Conservation (phyloP, 164 flowering plant genomes). For the Tinospora cordifolia region DNA sequence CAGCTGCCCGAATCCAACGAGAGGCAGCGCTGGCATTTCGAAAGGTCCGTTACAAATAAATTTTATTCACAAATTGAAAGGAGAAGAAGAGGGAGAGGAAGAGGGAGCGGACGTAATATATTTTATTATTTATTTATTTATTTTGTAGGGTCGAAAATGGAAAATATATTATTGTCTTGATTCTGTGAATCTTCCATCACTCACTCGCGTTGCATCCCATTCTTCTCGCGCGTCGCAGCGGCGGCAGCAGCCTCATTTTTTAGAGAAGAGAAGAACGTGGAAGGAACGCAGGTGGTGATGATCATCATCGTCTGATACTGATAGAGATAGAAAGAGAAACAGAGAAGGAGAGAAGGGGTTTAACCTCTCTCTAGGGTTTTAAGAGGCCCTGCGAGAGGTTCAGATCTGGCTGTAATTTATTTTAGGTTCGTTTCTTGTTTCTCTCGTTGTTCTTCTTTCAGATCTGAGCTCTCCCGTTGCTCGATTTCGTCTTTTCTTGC, state of each 20-base stretch:
- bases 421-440: neutral
- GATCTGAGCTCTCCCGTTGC: neutral
- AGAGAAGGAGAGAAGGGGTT: neutral
- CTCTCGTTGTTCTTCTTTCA: neutral
- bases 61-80: too few relatives aligned
- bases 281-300: neutral
- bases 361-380: neutral
- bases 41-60: neutral
- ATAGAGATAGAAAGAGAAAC: neutral
- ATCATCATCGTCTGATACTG: neutral
- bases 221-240: neutral
- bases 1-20: slow-evolving; percentile 1
- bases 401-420: neutral
- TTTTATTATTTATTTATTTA: neutral
- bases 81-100: too few relatives aligned
- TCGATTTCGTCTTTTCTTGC: neutral
- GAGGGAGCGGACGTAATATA: too few relatives aligned
- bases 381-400: neutral
- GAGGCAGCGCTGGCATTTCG: neutral
- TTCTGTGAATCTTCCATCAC: neutral
- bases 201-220: neutral
- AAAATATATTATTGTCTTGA: neutral
- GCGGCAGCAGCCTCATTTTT: too few relatives aligned
- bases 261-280: neutral
- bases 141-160: neutral